phyloP scores from a whole-genome alignment of 2,329 filamentous ascomycete species.

The Pseudopithomyces maydicus region DNA sequence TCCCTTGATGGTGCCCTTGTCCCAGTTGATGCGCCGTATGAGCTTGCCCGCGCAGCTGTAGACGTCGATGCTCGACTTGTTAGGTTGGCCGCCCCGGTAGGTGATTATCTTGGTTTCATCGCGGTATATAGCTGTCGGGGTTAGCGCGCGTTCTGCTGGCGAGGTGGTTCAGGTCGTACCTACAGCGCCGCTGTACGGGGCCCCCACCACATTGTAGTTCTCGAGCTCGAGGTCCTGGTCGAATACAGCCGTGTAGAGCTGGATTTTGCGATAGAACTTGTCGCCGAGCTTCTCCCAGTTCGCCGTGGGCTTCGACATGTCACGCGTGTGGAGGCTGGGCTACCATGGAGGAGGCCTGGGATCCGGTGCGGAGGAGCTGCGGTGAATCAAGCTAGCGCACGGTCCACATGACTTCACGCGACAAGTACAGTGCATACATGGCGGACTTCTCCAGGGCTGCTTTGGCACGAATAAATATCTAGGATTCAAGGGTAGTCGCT shows the following conservation, averaged over 20 bases:
- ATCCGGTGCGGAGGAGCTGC: conserved; percentile 10
- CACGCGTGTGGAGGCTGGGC: conserved; percentile 10
- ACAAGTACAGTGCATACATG: too few relatives aligned
- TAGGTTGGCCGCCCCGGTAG: conserved; percentile 71
- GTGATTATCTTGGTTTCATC: conserved; percentile 84
- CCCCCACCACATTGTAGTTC: conserved; percentile 89
- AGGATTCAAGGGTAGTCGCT: conserved; percentile 5
- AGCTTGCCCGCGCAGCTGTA: conserved; percentile 92
- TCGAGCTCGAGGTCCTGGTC: conserved; percentile 92
- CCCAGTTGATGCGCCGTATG: conserved; percentile 85
- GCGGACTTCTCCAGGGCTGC: too few relatives aligned
- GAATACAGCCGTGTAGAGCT: conserved; percentile 91
- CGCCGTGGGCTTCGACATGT: conserved; percentile 69
- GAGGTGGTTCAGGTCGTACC: conserved; percentile 58
- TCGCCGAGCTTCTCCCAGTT: conserved; percentile 95
- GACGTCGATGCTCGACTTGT: conserved; percentile 87
- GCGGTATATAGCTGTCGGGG: conserved; percentile 76
- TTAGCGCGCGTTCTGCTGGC: conserved; percentile 29
- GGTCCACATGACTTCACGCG: background rate
- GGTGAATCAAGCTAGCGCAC: conserved; percentile 2
- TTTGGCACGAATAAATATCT: background rate
- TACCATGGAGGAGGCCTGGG: conserved; percentile 13
- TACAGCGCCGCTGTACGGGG: conserved; percentile 90
- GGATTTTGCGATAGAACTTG: conserved; percentile 92
- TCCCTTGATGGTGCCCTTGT: conserved; percentile 83